Evolutionary conservation across 2,329 filamentous ascomycete genomes (phyloP).

Genomic region (Ophiognomonia clavigignenti-juglandacearum): DNA sequence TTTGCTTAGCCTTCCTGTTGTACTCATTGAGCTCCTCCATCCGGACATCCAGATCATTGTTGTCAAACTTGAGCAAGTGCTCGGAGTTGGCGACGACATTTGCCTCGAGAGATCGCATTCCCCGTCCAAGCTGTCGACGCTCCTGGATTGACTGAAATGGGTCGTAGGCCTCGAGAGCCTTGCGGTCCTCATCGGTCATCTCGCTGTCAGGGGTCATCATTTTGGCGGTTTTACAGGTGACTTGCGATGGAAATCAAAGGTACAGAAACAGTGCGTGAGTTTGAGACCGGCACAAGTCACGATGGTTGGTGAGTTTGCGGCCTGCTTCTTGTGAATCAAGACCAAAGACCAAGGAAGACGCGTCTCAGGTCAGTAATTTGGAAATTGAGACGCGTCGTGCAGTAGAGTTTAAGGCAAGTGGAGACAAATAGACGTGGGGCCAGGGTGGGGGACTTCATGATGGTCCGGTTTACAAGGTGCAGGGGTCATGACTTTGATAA

Average conservation of each 20-base stretch:
- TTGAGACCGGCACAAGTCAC: too few species aligned
- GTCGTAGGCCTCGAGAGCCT: slow-evolving; percentile 64
- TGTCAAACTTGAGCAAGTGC: slow-evolving; percentile 64
- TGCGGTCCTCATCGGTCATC: too few species aligned
- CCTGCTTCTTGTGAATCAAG: too few species aligned
- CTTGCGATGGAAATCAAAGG: too few species aligned
- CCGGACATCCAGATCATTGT: too few species aligned
- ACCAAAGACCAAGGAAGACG: too few species aligned
- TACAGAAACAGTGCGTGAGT: too few species aligned
- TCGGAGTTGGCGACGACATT: slow-evolving; percentile 63
- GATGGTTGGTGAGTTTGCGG: too few species aligned
- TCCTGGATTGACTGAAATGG: slow-evolving; percentile 76
- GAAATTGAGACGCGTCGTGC: background rate
- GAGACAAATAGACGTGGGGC: too few species aligned
- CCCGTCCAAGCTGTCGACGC: slow-evolving; percentile 65
- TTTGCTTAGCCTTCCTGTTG: slow-evolving; percentile 72
- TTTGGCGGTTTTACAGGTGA: slow-evolving; percentile 3
- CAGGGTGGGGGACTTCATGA: too few species aligned
- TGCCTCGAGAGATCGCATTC: slow-evolving; percentile 61
- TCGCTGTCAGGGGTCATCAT: slow-evolving; percentile 19
- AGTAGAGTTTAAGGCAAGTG: background rate
- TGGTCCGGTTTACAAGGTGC: background rate
- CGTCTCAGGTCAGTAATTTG: background rate
- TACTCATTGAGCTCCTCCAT: slow-evolving; percentile 63
- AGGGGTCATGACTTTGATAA: too few species aligned